phyloP scores from a whole-genome alignment of 2,329 filamentous ascomycete genomes.

The Bipolaris oryzae region DNA sequence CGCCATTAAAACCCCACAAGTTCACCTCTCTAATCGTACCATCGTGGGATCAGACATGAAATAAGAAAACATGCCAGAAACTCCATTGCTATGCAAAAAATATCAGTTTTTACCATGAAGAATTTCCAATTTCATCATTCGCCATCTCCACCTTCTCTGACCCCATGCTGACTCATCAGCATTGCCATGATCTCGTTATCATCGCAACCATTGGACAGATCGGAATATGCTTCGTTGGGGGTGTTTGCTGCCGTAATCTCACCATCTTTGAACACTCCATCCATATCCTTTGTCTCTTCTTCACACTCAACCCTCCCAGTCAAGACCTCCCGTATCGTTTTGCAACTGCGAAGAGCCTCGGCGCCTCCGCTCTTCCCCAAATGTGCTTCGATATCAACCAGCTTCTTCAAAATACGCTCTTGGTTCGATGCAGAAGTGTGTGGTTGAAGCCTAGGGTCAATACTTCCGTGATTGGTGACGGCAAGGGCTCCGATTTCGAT shows the following conservation, averaged over 20 bases:
- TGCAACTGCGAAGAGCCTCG: slow-evolving; percentile 28
- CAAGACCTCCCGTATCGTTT: slow-evolving; percentile 23
- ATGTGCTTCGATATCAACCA: slow-evolving; percentile 28
- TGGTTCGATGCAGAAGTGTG: background rate
- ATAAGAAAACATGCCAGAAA: background rate
- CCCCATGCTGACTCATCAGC: slow-evolving; percentile 18
- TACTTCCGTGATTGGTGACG: slow-evolving; percentile 17
- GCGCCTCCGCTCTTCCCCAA: slow-evolving; percentile 12
- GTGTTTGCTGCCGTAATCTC: slow-evolving; percentile 11
- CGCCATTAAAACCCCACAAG: background rate
- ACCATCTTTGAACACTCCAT: background rate
- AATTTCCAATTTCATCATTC: background rate
- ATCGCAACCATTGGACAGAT: slow-evolving; percentile 6
- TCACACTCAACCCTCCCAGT: background rate
- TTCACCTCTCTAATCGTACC: background rate
- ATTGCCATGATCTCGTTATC: slow-evolving; percentile 16
- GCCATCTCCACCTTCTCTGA: background rate
- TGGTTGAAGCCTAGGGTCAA: slow-evolving; percentile 9
- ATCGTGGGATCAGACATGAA: background rate
- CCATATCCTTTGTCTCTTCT: background rate
- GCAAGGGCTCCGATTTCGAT: slow-evolving; percentile 43
- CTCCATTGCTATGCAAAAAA: background rate
- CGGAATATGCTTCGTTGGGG: background rate
- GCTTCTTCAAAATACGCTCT: slow-evolving; percentile 16
- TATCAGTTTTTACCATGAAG: too few species aligned